Percentiles rank a stretch among this genome's conserved stretches.
Evolutionary conservation across 2,329 filamentous ascomycete genomes (phyloP).

Genomic region (Podosphaera fusca): DNA sequence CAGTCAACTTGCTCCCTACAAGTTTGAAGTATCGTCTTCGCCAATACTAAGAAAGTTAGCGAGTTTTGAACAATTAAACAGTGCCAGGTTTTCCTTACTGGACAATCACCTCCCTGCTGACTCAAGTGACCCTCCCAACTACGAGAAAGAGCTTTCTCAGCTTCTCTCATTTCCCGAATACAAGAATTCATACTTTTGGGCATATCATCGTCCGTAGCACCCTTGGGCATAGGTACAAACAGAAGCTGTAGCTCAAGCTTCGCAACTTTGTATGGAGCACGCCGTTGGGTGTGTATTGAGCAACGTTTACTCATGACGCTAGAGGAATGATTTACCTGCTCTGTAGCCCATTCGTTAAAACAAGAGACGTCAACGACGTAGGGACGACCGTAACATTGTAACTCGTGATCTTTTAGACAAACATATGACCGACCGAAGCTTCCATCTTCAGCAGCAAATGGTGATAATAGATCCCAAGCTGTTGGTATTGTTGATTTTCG

Average conservation of each 20-base stretch:
- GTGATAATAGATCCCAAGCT: slow-evolving; percentile 69
- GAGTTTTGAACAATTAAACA: neutral
- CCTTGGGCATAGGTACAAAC: slow-evolving; percentile 82
- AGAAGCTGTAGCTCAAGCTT: slow-evolving; percentile 85
- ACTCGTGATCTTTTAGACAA: slow-evolving; percentile 79
- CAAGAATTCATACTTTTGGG: slow-evolving; percentile 98
- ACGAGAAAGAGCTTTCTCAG: slow-evolving; percentile 55
- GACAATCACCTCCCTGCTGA: slow-evolving; percentile 93
- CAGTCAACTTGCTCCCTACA: slow-evolving; percentile 71
- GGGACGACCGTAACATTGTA: slow-evolving; percentile 66
- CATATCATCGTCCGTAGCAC: slow-evolving; percentile 79
- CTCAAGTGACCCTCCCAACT: slow-evolving; percentile 77
- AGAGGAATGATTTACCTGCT: slow-evolving; percentile 53
- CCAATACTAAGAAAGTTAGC: slow-evolving; percentile 49
- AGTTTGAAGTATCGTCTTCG: slow-evolving; percentile 94
- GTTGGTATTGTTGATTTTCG: slow-evolving; percentile 40
- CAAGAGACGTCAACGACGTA: slow-evolving; percentile 75
- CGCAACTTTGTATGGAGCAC: slow-evolving; percentile 88
- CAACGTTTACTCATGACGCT: slow-evolving; percentile 89
- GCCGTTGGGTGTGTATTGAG: slow-evolving; percentile 44
- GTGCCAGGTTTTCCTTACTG: slow-evolving; percentile 35
- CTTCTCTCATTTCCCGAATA: slow-evolving; percentile 77
- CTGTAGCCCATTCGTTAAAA: slow-evolving; percentile 97
- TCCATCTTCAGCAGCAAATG: slow-evolving; percentile 70
- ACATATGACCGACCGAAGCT: slow-evolving; percentile 90